phyloP scores from a whole-genome alignment of 768 basidiomycete genomes.

The Russula emetica region DNA sequence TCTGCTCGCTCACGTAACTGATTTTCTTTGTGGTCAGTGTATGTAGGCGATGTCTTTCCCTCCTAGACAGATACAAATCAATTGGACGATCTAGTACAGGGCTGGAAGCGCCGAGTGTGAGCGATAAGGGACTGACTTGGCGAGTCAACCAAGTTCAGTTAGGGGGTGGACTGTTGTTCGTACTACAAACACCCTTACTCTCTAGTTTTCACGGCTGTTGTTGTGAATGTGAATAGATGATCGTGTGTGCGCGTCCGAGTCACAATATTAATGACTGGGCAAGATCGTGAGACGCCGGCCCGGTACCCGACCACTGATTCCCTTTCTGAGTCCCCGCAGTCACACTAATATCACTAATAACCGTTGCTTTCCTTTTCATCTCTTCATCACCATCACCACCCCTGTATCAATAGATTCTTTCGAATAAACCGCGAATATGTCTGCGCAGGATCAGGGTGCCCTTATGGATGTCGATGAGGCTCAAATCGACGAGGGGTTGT shows the following conservation, averaged over 20 bases:
- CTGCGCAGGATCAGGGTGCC: conserved; percentile 37
- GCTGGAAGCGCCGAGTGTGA: background rate
- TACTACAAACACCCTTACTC: background rate
- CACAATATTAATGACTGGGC: too few species aligned
- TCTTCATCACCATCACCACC: background rate
- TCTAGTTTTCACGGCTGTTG: background rate
- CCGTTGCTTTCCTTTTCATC: background rate
- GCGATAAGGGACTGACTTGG: background rate
- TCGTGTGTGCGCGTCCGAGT: background rate
- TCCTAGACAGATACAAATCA: background rate
- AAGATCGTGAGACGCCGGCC: background rate
- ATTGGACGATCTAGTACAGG: background rate
- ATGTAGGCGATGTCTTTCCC: background rate
- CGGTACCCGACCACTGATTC: background rate
- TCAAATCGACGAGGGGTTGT: conserved; percentile 88
- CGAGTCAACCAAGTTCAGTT: background rate
- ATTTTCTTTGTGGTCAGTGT: background rate
- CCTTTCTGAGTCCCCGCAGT: too few species aligned
- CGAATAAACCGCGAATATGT: conserved; percentile 33
- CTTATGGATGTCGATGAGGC: conserved; percentile 86
- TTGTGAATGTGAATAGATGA: conserved; percentile 7
- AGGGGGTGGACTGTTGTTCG: conserved; percentile 10
- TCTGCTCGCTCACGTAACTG: background rate
- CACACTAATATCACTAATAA: background rate
- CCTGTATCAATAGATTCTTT: conserved; percentile 11